Base-by-base conservation (phyloP, 805 yeast species). In the Kuraishia floccosa region DNA sequence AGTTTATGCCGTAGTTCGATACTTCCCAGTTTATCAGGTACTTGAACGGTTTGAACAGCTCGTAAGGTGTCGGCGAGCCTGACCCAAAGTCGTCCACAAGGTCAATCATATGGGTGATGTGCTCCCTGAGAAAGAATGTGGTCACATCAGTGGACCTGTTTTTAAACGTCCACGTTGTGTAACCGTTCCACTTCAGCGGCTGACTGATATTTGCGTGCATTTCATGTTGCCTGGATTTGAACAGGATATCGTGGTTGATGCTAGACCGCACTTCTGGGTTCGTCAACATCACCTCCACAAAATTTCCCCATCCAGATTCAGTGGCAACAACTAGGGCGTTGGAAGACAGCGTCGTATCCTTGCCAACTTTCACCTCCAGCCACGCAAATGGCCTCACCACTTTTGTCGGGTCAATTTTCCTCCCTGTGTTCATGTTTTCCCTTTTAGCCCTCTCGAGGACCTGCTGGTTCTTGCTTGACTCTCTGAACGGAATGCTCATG, bases 161-260 rank as follows among this genome's bases (percentile, higher is more conserved):
- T 22, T 64, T 53, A 39, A 87, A 69, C 1, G 45, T 50, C 95
- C 95, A 91, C 0, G 53, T 53, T 6, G 82, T 74, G 30, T 63
- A 58, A 2, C 84, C 91, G 47, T 87, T 85, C 96, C 96, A 89
- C 35, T 68, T 56, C 24, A 83, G 52, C 0, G 97, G 96, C 38
- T 68, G 75, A 0, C 81, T 74, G 20, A 82, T 55, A 15, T 68
- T 68, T 2, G 78, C 73, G 7, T 56, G 52, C 5, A 86, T 28
- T 2, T 47, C 49, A 43, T 81, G 85, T 7, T 55, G 53, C 15
- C 70, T 66, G 0, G 93, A 80, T 9, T 65, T 60, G 39, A 82
- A 68, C 13, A 86, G 51, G 8, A 85, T 58, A 41, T 84, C 94
- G 49, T 91, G 98, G 41, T 89, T 91, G 2, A 91, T 87, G 35